Evolutionary conservation across 2,329 filamentous ascomycete species (phyloP), one percentile per base, ranked within the genome.

Genomic region (Phoma sp.): DNA sequence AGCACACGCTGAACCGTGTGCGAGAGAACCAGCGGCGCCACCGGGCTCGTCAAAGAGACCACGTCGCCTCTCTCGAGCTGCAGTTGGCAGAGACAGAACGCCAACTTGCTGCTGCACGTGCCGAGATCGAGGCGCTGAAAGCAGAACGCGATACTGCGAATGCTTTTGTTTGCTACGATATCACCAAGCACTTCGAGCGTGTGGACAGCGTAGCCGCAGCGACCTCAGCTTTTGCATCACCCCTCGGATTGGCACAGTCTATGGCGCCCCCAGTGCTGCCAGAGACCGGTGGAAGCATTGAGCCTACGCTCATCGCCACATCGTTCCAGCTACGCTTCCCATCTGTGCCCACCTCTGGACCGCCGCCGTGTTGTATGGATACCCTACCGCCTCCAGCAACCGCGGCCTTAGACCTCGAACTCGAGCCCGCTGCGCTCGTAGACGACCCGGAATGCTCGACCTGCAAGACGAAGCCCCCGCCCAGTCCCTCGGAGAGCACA

Each of bases 11-110:
- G 22, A 67, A 64, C 46, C 75, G 80, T 7, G 76, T 80, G 13
- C 78, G 80, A n/a, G 77, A 83, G 40, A 83, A 83, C 58, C 80
- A 83, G 61, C 77, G 80, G 35, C 76, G 80, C 23, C 80, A 83
- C 59, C 78, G 80, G 4, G 78, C 79, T 7, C 70, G 77, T 27
- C 72, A 75, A 37, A 77, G 75, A 41, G 70, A 73, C 33, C 71
- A 75, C 33, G 73, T 82, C 24, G 62, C 71, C 1, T 69, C 72
- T 0, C 66, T 80, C 1, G 78, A 80, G 59, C 49, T 63, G 14
- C 64, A 65, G 55, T 64, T 74, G 7, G 60, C 62, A 9, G 68
- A 72, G 7, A 62, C 67, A 4, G 68, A 74, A 36, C 41, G 52
- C n/a, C 52, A 62, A 45, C 58, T 74, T 1, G 60, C 57, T 1